Evolutionary conservation across 441 rosid species (phyloP).

Genomic region (Viola pubescens): DNA sequence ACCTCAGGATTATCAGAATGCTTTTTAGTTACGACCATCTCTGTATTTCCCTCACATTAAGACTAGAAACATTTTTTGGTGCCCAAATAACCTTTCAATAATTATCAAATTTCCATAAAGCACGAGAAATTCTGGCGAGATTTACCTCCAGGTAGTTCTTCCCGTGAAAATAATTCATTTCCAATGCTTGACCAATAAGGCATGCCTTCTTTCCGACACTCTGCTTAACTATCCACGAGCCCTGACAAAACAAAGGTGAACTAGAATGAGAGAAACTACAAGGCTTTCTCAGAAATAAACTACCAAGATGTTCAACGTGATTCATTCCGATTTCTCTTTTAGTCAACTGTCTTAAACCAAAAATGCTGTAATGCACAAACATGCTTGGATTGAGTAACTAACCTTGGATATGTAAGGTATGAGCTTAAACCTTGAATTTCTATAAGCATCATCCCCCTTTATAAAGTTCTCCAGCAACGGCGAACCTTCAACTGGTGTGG

Average conservation of each 20-base stretch:
- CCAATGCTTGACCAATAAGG: conserved; percentile 89
- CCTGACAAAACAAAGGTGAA: conserved; percentile 42
- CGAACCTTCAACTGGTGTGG: conserved; percentile 63
- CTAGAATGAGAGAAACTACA: neutral
- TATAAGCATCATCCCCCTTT: conserved; percentile 72
- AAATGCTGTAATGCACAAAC: neutral
- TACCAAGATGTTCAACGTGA: no score
- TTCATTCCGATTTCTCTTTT: no score
- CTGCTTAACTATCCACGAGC: conserved; percentile 97
- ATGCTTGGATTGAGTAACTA: conserved; percentile 14
- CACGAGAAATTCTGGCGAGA: conserved; percentile 1
- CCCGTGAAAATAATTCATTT: conserved; percentile 83
- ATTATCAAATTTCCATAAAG: neutral
- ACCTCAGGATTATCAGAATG: neutral
- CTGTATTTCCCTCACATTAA: no score
- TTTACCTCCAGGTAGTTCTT: conserved; percentile 88
- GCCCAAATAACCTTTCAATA: no score
- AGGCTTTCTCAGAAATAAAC: neutral
- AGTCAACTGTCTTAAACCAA: no score
- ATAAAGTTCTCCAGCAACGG: conserved; percentile 79
- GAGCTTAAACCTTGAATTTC: conserved; percentile 96
- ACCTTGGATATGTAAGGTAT: conserved; percentile 97
- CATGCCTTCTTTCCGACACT: conserved; percentile 98
- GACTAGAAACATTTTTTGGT: no score
- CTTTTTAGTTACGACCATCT: neutral